Evolutionary conservation across 257 asterid genomes (phyloP).

Genomic region (Nicotiana otophora): DNA sequence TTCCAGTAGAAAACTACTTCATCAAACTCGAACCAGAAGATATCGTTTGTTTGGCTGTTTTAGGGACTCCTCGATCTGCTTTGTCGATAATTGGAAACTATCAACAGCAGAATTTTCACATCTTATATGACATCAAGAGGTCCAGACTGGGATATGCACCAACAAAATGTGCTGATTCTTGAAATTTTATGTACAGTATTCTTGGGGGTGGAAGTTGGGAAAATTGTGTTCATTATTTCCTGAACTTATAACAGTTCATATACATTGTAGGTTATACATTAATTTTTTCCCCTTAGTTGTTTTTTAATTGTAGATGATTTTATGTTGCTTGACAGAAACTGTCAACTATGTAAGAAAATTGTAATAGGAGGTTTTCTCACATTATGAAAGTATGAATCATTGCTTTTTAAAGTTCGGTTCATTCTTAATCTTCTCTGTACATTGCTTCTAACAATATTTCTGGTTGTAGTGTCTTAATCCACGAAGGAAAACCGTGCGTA

Average conservation of each 20-base stretch:
- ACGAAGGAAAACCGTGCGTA: too few relatives aligned
- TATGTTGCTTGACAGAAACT: not conserved
- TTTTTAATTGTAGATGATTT: conserved; percentile 7
- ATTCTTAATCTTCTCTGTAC: not conserved
- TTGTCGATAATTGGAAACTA: conserved; percentile 87
- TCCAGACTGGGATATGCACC: conserved; percentile 88
- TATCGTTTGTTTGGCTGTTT: conserved; percentile 70
- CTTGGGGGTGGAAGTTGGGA: not conserved
- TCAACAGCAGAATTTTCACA: conserved; percentile 90
- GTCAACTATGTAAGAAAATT: not conserved
- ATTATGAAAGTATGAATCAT: not conserved
- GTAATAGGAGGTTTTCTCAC: not conserved
- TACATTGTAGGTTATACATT: not conserved
- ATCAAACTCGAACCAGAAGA: conserved; percentile 68
- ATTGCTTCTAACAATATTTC: too few relatives aligned
- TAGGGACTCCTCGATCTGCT: conserved; percentile 69
- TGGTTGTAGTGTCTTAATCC: too few relatives aligned
- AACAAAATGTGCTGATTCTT: conserved; percentile 60
- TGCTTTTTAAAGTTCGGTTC: not conserved
- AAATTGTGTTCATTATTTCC: conserved; percentile 1
- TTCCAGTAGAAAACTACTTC: conserved; percentile 76
- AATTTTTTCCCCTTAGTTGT: too few relatives aligned
- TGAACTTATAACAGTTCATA: not conserved
- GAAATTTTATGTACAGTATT: conserved; percentile 1
- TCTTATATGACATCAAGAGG: conserved; percentile 57